phyloP scores from a whole-genome alignment of 768 basidiomycete species.

The Filobasidium wieringae region DNA sequence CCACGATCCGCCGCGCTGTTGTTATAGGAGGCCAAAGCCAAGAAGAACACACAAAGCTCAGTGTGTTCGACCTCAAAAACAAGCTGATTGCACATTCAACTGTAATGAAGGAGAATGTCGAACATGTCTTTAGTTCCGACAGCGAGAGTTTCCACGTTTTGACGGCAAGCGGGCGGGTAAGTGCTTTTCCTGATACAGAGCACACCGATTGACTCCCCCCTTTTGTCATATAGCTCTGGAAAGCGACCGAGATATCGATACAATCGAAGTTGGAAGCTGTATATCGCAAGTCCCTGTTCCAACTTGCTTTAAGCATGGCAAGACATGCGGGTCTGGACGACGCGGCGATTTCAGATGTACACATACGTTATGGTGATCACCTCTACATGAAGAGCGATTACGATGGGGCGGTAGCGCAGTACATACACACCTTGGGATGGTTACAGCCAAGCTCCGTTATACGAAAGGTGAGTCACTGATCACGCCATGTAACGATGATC shows the following conservation, averaged over 20 bases:
- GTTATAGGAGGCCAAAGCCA: too few species aligned
- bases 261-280: slow-evolving; percentile 74
- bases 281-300: slow-evolving; percentile 62
- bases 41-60: slow-evolving; percentile 49
- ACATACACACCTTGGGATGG: slow-evolving; percentile 74
- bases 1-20: slow-evolving; percentile 52
- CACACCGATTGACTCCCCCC: background rate
- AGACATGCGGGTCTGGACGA: slow-evolving; percentile 64
- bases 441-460: slow-evolving; percentile 93
- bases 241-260: slow-evolving; percentile 67
- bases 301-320: slow-evolving; percentile 70
- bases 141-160: slow-evolving; percentile 61
- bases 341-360: slow-evolving; percentile 70
- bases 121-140: slow-evolving; percentile 71
- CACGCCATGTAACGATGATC: background rate
- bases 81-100: slow-evolving; percentile 77
- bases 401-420: slow-evolving; percentile 87
- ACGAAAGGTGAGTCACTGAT: slow-evolving; percentile 57
- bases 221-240: slow-evolving; percentile 46
- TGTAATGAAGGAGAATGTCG: slow-evolving; percentile 68
- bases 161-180: slow-evolving; percentile 63
- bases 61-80: slow-evolving; percentile 82
- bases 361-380: slow-evolving; percentile 79
- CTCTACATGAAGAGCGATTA: slow-evolving; percentile 82
- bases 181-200: slow-evolving; percentile 23